These are phyloP conservation scores for Saccharomyces hybrid DNA, from an alignment of 1,139 yeast species.

Conservation along the genomic window DNA sequence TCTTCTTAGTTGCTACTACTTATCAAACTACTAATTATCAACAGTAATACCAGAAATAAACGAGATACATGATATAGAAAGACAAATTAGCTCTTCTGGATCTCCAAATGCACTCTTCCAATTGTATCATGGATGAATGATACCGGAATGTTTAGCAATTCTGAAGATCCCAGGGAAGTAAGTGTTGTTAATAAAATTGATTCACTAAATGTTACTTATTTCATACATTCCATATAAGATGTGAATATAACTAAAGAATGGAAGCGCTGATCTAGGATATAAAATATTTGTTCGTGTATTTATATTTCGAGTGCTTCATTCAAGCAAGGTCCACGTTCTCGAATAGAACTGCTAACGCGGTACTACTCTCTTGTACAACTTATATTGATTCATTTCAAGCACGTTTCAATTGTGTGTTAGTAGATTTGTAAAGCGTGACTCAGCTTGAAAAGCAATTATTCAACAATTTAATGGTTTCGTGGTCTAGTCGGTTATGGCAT, in stretches of 20 bases:
- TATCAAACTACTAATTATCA: not conserved
- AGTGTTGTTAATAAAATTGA: not conserved
- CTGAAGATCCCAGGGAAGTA: not conserved
- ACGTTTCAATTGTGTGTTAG: not conserved
- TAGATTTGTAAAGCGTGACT: not conserved
- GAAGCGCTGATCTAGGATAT: not conserved
- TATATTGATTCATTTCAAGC: not conserved
- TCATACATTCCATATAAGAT: not conserved
- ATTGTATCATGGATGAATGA: not conserved
- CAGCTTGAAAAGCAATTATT: not conserved
- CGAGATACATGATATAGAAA: not conserved
- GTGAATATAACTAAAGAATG: not conserved
- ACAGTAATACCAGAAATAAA: not conserved
- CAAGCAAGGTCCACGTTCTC: not conserved
- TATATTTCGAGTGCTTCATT: not conserved
- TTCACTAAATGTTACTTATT: not conserved
- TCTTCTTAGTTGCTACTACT: not conserved
- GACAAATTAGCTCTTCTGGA: not conserved
- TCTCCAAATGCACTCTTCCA: not conserved
- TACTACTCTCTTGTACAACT: not conserved
- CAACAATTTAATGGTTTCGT: conserved; percentile 44
- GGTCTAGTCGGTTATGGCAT: conserved; percentile 99
- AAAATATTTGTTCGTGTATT: not conserved
- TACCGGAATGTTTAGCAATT: not conserved
- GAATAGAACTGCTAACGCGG: not conserved